Base-by-base conservation (phyloP, 176 grass and related monocot species). In the Puccinellia tenuiflora region DNA sequence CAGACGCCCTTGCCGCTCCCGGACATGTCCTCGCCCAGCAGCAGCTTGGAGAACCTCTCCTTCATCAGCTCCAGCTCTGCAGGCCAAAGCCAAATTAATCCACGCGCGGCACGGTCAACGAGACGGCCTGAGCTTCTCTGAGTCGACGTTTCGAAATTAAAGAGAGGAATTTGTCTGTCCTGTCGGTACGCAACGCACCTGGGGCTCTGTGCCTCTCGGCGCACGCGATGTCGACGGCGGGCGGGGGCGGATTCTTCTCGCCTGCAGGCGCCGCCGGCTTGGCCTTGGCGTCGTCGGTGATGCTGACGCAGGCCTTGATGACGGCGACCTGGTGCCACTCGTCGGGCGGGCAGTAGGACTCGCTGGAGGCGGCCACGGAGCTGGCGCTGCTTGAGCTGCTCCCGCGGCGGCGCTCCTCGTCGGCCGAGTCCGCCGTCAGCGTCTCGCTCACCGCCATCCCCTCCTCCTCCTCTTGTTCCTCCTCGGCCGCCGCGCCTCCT, bases 1-100 rank as follows among this genome's bases (percentile, higher is more conserved):
- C 93, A 96, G 68, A 96, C 96, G 42, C 96, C 96, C 84, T 99
- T 96, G 86, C 96, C 96, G 66, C 88, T 77, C 1, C 96, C 96
- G n/a, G 96, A 99, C 96, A 99, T 99, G 86, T 99, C 96, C 85
- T 99, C 96, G 45, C 96, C 96, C 8, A 99, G 87, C 45, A 99
- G 70, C 85, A 99, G 84, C 85, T 99, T 99, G 5, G 96, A 79
- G 65, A 99, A 96, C 68, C 89, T 75, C 89, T 99, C 96, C 86
- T 96, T 99, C 96, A 96, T 99, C 91, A 96, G 90, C 87, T 92
- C 96, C 69, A 86, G 80, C 69, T 99, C 96, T 99, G 65, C 47
- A 13, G n/a, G n/a, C n/a, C n/a, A n/a, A n/a, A n/a, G 26, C 1
- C 31, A 66, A 30, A 18, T 61, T 35, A 4, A 25, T 17, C 42